Evolutionary conservation across 768 basidiomycete genomes (phyloP).

Genomic region (Leucosporidium yakuticum): DNA sequence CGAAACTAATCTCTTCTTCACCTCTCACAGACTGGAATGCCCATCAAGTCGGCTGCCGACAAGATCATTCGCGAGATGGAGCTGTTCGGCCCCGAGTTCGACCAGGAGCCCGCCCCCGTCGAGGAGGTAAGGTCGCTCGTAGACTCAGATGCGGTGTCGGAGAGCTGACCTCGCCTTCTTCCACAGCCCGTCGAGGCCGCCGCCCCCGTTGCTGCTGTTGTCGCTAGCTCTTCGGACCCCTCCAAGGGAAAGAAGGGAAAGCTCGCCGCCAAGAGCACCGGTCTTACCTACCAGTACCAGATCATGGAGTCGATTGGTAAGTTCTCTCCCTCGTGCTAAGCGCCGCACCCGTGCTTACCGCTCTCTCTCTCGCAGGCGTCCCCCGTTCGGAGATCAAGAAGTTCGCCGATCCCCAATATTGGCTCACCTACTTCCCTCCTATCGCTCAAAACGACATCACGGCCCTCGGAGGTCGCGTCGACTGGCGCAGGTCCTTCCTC

Average conservation of each 20-base stretch:
- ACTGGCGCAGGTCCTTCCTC: conserved; percentile 91
- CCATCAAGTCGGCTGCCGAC: conserved; percentile 98
- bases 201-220: conserved; percentile 41
- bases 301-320: conserved; percentile 79
- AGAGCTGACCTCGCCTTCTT: conserved; percentile 24
- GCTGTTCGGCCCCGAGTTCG: conserved; percentile 86
- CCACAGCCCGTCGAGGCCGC: conserved; percentile 44
- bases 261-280: conserved; percentile 83
- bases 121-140: conserved; percentile 39
- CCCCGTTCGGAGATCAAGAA: conserved; percentile 85
- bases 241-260: conserved; percentile 93
- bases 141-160: conserved; percentile 43
- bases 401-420: conserved; percentile 90
- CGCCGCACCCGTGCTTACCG: too few relatives aligned
- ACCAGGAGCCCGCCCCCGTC: conserved; percentile 53
- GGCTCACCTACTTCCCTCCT: conserved; percentile 91
- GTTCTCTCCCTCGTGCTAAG: not conserved
- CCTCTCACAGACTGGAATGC: conserved; percentile 72
- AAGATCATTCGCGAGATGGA: conserved; percentile 97
- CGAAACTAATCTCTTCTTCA: too few relatives aligned
- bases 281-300: conserved; percentile 94
- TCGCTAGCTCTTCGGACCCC: conserved; percentile 46
- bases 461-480: conserved; percentile 85
- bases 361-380: conserved; percentile 50
- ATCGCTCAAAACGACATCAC: conserved; percentile 80